phyloP scores from a whole-genome alignment of 2,329 filamentous ascomycete species.

The Tolypocladium tundrense region DNA sequence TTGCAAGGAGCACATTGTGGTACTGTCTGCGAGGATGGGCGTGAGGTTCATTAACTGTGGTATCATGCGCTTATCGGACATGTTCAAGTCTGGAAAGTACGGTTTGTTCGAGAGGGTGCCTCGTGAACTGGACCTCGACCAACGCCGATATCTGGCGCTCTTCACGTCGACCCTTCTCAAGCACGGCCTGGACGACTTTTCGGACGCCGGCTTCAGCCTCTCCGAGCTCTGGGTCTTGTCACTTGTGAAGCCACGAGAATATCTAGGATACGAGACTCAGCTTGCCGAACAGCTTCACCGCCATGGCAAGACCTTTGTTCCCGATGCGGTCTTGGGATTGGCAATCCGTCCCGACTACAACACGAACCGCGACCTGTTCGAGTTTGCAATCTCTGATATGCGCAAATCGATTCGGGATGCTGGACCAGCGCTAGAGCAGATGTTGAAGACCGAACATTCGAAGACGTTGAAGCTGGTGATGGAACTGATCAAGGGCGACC shows the following conservation, averaged over 20 bases:
- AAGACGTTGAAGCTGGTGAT: constrained; percentile 35
- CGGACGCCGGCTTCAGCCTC: constrained; percentile 31
- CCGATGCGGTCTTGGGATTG: constrained; percentile 25
- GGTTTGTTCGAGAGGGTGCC: constrained; percentile 36
- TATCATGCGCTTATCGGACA: constrained; percentile 30
- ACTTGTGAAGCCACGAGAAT: constrained; percentile 37
- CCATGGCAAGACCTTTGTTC: constrained; percentile 32
- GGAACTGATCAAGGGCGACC: constrained; percentile 43
- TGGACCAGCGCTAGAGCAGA: constrained; percentile 21
- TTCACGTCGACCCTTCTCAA: constrained; percentile 42
- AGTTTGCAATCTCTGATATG: constrained; percentile 38
- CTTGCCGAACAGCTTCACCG: constrained; percentile 36
- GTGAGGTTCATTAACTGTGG: constrained; percentile 33
- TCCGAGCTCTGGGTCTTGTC: constrained; percentile 43
- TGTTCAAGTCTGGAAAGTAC: constrained; percentile 38
- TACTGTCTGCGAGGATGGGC: constrained; percentile 34
- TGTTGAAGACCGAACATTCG: constrained; percentile 29
- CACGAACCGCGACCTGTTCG: constrained; percentile 38
- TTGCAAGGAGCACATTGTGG: constrained; percentile 34
- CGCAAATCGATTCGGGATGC: constrained; percentile 33
- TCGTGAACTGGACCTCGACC: constrained; percentile 26
- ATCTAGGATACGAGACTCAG: constrained; percentile 36
- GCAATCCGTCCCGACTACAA: constrained; percentile 34
- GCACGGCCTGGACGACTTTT: constrained; percentile 34
- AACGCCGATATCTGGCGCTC: constrained; percentile 36